Evolutionary conservation across 495 filamentous ascomycete species (phyloP).

Genomic region (Lindgomyces ingoldianus): DNA sequence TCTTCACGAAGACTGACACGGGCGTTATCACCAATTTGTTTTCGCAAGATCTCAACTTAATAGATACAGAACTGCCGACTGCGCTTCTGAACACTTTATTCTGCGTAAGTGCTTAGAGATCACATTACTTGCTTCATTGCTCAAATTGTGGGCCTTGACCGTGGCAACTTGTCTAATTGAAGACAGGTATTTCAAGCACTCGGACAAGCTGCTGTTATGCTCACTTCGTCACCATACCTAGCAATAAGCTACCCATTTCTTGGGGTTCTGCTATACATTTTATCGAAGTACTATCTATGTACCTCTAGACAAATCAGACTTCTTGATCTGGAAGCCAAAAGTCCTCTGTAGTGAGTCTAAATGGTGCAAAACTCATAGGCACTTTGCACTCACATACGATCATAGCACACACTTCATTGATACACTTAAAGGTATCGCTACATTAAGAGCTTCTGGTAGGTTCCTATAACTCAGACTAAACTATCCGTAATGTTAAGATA

Average conservation of each 20-base stretch:
- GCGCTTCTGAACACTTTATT: not conserved
- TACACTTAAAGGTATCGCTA: slow-evolving; percentile 12
- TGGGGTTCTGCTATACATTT: slow-evolving; percentile 5
- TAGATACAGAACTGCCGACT: slow-evolving; percentile 20
- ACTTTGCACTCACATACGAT: too few species aligned
- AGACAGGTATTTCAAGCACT: too few species aligned
- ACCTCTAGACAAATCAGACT: slow-evolving; percentile 20
- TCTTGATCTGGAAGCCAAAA: slow-evolving; percentile 17
- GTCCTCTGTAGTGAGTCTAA: slow-evolving; percentile 16
- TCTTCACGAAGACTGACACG: slow-evolving; percentile 12
- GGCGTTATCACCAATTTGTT: slow-evolving; percentile 14
- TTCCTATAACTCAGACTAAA: too few species aligned
- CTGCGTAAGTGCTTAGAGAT: slow-evolving; percentile 1
- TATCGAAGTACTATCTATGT: slow-evolving; percentile 17
- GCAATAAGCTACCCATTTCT: slow-evolving; percentile 24
- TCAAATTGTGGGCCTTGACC: too few species aligned
- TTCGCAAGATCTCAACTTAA: slow-evolving; percentile 17
- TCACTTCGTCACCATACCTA: slow-evolving; percentile 39
- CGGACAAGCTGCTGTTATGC: slow-evolving; percentile 44
- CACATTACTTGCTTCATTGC: too few species aligned
- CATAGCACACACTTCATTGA: slow-evolving; percentile 28
- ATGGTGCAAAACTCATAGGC: too few species aligned
- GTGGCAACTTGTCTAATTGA: too few species aligned
- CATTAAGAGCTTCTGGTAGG: slow-evolving; percentile 21
- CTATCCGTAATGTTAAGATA: too few species aligned